Percentiles rank a stretch among this genome's conserved stretches.
Conservation (phyloP, 345 rosid genomes). For the Zanthoxylum bungeanum region DNA sequence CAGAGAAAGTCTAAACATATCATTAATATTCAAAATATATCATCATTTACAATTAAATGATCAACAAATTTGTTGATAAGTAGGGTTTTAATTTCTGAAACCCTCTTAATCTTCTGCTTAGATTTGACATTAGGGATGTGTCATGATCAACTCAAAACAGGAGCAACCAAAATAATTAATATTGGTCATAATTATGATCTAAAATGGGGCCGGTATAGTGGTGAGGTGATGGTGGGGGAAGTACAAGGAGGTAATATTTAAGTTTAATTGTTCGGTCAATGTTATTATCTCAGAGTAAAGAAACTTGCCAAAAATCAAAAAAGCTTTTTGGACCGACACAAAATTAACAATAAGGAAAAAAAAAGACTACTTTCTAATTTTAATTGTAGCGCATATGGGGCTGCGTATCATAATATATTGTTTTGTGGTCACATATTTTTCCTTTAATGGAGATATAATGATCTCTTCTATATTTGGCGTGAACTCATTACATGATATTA, state of each 20-base stretch:
- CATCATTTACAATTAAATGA: not conserved
- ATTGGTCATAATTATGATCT: not conserved
- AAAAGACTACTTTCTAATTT: not conserved
- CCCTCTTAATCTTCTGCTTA: not conserved
- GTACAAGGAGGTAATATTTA: not conserved
- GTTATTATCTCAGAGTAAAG: conserved; percentile 5
- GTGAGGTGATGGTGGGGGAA: conserved; percentile 1
- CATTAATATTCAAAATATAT: not conserved
- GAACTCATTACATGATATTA: not conserved
- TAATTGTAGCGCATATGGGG: not conserved
- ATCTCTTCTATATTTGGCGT: not conserved
- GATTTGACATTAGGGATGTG: conserved; percentile 2
- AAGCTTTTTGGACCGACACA: not conserved
- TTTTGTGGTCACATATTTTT: not conserved
- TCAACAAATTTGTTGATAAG: not conserved
- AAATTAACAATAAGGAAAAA: conserved; percentile 13
- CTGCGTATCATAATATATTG: conserved; percentile 4
- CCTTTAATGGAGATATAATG: not conserved
- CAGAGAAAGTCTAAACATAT: not conserved
- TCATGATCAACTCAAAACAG: conserved; percentile 15
- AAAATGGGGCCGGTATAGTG: not conserved
- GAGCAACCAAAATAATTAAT: not conserved
- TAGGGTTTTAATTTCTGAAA: not conserved
- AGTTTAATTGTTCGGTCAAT: not conserved
- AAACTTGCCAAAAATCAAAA: conserved; percentile 10